These are phyloP conservation scores for Yamadazyma sp. DNA, from an alignment of 1,139 yeast species.

Conservation along the genomic window DNA sequence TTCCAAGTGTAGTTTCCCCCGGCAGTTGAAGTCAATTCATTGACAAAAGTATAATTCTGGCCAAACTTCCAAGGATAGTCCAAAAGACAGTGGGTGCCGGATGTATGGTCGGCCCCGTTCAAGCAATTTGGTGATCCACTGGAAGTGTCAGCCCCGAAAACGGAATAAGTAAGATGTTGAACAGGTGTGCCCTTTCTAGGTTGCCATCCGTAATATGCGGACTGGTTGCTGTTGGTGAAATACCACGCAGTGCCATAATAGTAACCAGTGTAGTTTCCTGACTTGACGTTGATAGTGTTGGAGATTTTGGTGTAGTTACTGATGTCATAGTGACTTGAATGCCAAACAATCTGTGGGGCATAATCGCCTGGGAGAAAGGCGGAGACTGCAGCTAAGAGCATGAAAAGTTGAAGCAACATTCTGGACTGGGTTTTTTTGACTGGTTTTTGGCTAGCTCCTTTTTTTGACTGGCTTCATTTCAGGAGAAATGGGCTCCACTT, in stretches of 20 bases:
- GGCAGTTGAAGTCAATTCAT: slow-evolving; percentile 1
- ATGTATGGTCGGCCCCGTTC: slow-evolving; percentile 13
- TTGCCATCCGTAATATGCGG: slow-evolving; percentile 10
- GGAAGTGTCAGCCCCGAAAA: slow-evolving; percentile 11
- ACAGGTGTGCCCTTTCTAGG: slow-evolving; percentile 8
- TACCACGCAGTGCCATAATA: slow-evolving; percentile 8
- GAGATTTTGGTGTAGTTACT: background rate
- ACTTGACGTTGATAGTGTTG: slow-evolving; percentile 7
- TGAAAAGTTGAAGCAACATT: too few relatives aligned
- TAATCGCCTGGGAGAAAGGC: too few relatives aligned
- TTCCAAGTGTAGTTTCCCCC: slow-evolving; percentile 12
- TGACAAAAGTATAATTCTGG: slow-evolving; percentile 10
- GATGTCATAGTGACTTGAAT: too few relatives aligned
- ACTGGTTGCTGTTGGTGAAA: background rate
- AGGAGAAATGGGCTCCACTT: too few relatives aligned
- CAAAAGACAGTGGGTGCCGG: slow-evolving; percentile 11
- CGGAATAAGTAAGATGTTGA: slow-evolving; percentile 7
- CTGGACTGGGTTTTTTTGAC: too few relatives aligned
- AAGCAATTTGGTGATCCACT: slow-evolving; percentile 7
- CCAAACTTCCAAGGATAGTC: slow-evolving; percentile 13
- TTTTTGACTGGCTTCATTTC: too few relatives aligned
- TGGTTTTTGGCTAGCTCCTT: too few relatives aligned
- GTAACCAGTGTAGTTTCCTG: slow-evolving; percentile 9
- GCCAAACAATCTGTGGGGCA: too few relatives aligned
- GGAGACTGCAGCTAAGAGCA: too few relatives aligned